These are phyloP conservation scores for Bruguiera hainesii DNA, from an alignment of 441 rosid species.

Conservation along the genomic window DNA sequence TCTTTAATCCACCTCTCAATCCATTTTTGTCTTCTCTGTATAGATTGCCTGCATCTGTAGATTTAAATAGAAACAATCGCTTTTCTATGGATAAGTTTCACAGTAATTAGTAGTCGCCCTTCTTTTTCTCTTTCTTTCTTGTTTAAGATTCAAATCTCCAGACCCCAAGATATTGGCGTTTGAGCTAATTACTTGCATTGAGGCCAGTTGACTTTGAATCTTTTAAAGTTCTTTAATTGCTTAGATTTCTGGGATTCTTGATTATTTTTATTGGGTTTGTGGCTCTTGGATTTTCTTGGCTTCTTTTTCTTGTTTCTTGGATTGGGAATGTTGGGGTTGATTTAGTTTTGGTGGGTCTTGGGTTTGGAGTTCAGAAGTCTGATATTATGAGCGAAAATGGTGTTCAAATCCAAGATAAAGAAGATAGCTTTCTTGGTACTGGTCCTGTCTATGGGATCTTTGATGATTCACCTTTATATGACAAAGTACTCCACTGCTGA, in stretches of 20 bases:
- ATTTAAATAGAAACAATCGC: too few species aligned
- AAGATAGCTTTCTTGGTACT: constrained; percentile 77
- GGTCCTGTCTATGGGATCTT: constrained; percentile 70
- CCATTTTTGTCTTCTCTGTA: too few species aligned
- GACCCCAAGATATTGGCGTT: not conserved
- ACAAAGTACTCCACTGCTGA: constrained; percentile 68
- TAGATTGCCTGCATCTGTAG: too few species aligned
- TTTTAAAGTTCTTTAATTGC: not conserved
- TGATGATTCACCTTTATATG: constrained; percentile 72
- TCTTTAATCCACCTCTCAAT: too few species aligned
- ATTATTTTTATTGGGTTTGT: not conserved
- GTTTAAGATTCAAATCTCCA: not conserved
- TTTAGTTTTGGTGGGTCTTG: constrained; percentile 21
- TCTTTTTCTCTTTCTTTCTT: too few species aligned
- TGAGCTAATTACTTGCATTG: not conserved
- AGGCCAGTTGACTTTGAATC: constrained; percentile 7
- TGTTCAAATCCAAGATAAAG: constrained; percentile 84
- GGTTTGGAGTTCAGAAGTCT: constrained; percentile 9
- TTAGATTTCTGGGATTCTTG: not conserved
- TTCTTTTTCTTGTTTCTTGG: constrained; percentile 9
- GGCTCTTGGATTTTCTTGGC: not conserved
- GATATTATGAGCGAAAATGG: constrained; percentile 38
- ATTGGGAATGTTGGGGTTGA: constrained; percentile 27
- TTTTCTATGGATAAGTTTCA: too few species aligned
- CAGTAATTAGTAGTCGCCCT: too few species aligned